Base-by-base conservation (phyloP, 805 yeast species). In the Cyberlindnera meyerae region DNA sequence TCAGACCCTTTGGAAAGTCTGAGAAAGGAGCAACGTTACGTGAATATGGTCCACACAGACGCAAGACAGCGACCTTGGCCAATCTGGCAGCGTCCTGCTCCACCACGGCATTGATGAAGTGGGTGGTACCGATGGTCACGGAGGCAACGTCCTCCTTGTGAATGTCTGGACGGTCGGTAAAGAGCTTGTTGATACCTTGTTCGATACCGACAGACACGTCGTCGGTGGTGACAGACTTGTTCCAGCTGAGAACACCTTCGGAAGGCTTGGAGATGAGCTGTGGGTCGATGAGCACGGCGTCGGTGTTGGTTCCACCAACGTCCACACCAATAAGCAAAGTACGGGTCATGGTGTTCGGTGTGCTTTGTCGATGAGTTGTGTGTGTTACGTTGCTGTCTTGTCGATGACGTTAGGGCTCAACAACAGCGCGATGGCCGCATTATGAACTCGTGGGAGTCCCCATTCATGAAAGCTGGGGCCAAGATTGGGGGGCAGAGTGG, bases 301-400 rank as follows among this genome's bases (percentile, higher is more conserved):
- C 75, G 2, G 74, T 66, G 54, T 69, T 69, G n/a, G 75, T 70
- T 8, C 75, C 75, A 18, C 75, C 74, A 20, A 70, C 73, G 53
- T 70, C 75, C 11, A 70, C 66, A 18, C 75, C 75, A 32, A 68
- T 65, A 5, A 64, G 47, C 15, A 55, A 33, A 4, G 51, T 27
- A 11, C 18, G 11, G 27, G 27, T 11, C 27, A 11, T 11, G n/a
- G n/a, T n/a, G n/a, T n/a, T n/a, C n/a, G n/a, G n/a, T n/a, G n/a
- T n/a, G n/a, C n/a, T n/a, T n/a, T n/a, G n/a, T n/a, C n/a, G n/a
- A n/a, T n/a, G n/a, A n/a, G n/a, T n/a, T n/a, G n/a, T n/a, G n/a
- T n/a, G n/a, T n/a, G n/a, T n/a, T n/a, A n/a, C n/a, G n/a, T n/a
- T n/a, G n/a, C n/a, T n/a, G n/a, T n/a, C n/a, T n/a, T n/a, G n/a